phyloP scores from a whole-genome alignment of 108 stramenopile species.

The Craspedostauros australis region DNA sequence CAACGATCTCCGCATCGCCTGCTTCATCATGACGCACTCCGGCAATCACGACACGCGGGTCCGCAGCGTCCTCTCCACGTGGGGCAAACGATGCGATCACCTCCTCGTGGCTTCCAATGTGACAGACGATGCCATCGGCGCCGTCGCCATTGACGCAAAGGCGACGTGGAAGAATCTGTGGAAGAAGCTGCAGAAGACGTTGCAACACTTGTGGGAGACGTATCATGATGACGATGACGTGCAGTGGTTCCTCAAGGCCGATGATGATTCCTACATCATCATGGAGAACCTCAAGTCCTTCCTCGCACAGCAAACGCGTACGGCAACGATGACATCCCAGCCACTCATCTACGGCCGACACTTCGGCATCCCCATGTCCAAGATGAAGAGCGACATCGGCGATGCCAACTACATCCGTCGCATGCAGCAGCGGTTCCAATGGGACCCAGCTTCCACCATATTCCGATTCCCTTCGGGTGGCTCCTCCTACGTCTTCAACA shows the following conservation, averaged over 20 bases:
- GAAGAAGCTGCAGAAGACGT: no score
- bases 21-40: conserved; percentile 4
- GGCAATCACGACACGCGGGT: conserved; percentile 6
- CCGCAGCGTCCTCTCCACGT: neutral
- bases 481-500: no score
- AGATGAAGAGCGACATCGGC: no score
- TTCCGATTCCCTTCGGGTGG: no score
- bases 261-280: conserved; percentile 2
- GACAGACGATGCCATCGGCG: neutral
- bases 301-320: neutral
- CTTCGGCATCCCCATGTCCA: no score
- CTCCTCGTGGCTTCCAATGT: conserved; percentile 3
- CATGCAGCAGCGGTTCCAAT: no score
- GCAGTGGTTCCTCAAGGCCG: conserved; percentile 3
- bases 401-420: no score
- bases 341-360: conserved; percentile 9
- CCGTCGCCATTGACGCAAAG: neutral
- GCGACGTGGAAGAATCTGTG: conserved; percentile 5
- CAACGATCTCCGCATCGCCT: no score
- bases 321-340: neutral
- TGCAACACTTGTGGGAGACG: no score
- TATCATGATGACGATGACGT: no score
- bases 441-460: no score
- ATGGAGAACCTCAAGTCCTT: conserved; percentile 7
- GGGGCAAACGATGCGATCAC: conserved; percentile 5